phyloP scores from a whole-genome alignment of 495 filamentous ascomycete genomes.

The Apodospora peruviana region DNA sequence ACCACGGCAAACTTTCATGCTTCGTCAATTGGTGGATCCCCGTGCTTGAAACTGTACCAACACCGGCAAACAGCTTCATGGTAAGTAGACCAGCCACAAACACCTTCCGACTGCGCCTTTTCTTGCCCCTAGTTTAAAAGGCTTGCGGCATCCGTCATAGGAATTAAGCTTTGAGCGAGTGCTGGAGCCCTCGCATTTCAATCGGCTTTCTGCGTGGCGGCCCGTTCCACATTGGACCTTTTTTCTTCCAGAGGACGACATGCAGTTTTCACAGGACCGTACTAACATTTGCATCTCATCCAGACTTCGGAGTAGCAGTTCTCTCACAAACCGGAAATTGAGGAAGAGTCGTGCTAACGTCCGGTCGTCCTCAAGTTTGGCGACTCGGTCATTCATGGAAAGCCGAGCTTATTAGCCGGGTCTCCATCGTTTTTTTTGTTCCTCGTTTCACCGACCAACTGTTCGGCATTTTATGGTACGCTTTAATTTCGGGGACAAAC shows the following conservation, averaged over 20 bases:
- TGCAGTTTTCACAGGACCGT: no score
- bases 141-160: no score
- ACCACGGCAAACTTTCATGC: slow-evolving; percentile 1
- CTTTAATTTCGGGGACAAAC: not conserved
- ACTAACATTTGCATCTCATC: no score
- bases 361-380: no score
- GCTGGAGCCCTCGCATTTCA: not conserved
- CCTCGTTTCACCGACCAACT: not conserved
- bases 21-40: slow-evolving; percentile 9
- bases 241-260: no score
- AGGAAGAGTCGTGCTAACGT: no score
- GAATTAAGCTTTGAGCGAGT: not conserved
- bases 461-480: not conserved
- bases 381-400: not conserved
- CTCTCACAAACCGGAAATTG: no score
- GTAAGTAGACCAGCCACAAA: slow-evolving; percentile 1
- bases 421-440: not conserved
- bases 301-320: no score
- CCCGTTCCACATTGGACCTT: not conserved
- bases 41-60: slow-evolving; percentile 8
- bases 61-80: not conserved
- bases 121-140: no score
- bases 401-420: not conserved
- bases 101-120: not conserved
- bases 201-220: not conserved